Base-by-base conservation (phyloP, 2,329 filamentous ascomycete species). In the Alternaria sp. region DNA sequence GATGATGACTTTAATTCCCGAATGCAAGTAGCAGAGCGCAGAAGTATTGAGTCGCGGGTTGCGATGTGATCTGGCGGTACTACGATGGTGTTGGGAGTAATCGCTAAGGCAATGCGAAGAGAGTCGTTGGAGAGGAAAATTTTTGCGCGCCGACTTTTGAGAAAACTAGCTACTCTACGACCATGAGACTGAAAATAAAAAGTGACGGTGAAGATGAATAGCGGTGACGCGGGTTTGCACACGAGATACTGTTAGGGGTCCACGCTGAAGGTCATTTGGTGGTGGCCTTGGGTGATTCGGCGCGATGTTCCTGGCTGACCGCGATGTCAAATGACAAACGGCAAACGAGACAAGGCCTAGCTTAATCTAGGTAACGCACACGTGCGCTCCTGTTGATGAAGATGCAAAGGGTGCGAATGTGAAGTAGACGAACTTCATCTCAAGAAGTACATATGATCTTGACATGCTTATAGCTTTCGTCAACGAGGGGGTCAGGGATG, bases 341-440 rank as follows among this genome's bases (percentile, higher is more conserved):
- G 51, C 43, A 57, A 59, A 53, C 44, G 41, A 54, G 37, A 47
- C 45, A 60, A 56, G 46, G 18, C n/a, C 60, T 58, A 63, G 62
- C 66, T 68, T 56, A 61, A 67, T 65, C 47, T 61, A 64, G 66
- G 43, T 45, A 53, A 26, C 59, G 14, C 60, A 57, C 64, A 64
- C 50, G 66, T 66, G 68, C 61, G 51, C 58, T 53, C 50, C 43
- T 46, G 62, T 66, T 66, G 43, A 58, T 53, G 51, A 58, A 47
- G 28, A n/a, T 56, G 61, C 33, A 61, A 50, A 50, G 61, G 49
- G 50, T 55, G 59, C 54, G 50, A 55, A 60, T 61, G 44, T 41
- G 55, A 57, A 55, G 58, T 67, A 64, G 44, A 68, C 28, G 54
- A 55, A 43, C 37, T 49, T 26, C 47, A 33, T 58, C 55, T 61